Conservation (phyloP, 2,329 filamentous ascomycete species). For the Passalora sequoiae region DNA sequence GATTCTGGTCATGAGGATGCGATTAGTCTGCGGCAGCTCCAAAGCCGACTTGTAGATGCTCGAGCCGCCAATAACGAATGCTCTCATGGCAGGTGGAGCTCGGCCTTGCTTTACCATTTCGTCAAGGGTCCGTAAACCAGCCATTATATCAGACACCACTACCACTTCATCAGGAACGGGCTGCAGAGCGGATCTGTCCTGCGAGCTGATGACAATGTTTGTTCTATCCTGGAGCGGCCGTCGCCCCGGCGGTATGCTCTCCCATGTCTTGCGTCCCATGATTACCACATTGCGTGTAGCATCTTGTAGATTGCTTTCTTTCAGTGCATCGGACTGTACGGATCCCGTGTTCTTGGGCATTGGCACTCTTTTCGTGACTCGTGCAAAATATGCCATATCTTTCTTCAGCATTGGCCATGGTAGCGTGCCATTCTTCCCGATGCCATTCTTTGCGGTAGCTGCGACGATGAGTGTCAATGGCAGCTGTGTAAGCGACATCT, state of each 20-base stretch:
- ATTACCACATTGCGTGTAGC: constrained; percentile 61
- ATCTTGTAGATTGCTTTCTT: constrained; percentile 19
- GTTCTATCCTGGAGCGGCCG: constrained; percentile 73
- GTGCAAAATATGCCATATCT: constrained; percentile 93
- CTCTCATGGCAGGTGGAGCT: constrained; percentile 45
- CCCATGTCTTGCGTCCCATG: constrained; percentile 98
- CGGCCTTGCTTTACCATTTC: constrained; percentile 22
- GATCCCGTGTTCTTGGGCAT: constrained; percentile 41
- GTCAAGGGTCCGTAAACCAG: constrained; percentile 33
- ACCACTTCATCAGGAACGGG: constrained; percentile 46
- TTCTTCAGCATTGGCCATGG: constrained; percentile 85
- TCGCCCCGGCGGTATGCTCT: constrained; percentile 74
- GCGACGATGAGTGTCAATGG: constrained; percentile 83
- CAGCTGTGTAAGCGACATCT: constrained; percentile 28
- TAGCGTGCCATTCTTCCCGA: constrained; percentile 70
- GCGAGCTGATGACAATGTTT: constrained; percentile 73
- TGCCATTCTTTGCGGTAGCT: constrained; percentile 82
- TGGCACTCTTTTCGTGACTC: constrained; percentile 71
- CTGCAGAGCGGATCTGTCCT: constrained; percentile 19
- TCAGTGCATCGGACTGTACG: constrained; percentile 23
- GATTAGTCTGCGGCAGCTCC: constrained; percentile 50
- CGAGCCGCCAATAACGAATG: constrained; percentile 86
- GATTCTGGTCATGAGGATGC: constrained; percentile 67
- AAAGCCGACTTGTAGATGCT: constrained; percentile 77
- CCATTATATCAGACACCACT: constrained; percentile 41